Percentiles rank a stretch among this genome's conserved stretches.
These are phyloP conservation scores for Ehretia macrophylla DNA, from an alignment of 257 asterid genomes.

Conservation along the genomic window DNA sequence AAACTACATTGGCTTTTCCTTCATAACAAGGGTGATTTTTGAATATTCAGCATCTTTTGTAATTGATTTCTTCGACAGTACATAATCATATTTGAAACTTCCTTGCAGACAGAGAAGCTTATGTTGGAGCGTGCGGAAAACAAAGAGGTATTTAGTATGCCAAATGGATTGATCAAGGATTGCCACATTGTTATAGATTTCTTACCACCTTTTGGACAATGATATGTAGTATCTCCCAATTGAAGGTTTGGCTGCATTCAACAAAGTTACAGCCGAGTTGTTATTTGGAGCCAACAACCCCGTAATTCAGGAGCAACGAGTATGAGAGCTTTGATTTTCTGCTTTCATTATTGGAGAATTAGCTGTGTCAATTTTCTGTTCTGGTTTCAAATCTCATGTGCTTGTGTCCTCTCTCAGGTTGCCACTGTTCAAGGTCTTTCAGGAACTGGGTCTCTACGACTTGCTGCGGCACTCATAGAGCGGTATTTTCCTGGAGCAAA, in stretches of 20 bases:
- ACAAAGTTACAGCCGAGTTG: conserved; percentile 87
- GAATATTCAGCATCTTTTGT: background rate
- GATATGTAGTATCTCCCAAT: conserved; percentile 84
- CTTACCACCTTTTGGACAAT: conserved; percentile 23
- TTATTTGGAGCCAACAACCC: conserved; percentile 74
- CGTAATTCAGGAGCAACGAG: conserved; percentile 76
- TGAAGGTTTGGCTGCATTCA: conserved; percentile 96
- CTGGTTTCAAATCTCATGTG: background rate
- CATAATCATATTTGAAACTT: conserved; percentile 1
- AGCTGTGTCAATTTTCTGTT: conserved; percentile 9
- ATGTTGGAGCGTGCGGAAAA: conserved; percentile 88
- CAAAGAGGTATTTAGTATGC: conserved; percentile 67
- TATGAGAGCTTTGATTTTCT: conserved; percentile 27
- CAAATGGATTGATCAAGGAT: conserved; percentile 6
- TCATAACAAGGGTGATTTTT: background rate
- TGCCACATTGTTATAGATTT: conserved; percentile 15
- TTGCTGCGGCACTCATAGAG: conserved; percentile 88
- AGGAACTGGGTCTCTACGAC: conserved; percentile 96
- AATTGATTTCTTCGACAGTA: background rate
- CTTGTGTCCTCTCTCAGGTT: conserved; percentile 42
- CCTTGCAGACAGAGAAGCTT: conserved; percentile 71
- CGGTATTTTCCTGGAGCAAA: conserved; percentile 84
- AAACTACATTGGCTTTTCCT: background rate
- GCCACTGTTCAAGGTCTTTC: conserved; percentile 98
- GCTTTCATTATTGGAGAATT: conserved; percentile 14